These are phyloP conservation scores for Naegleria gruberi DNA, from an alignment of 208 protist genomes.

Conservation along the genomic window DNA sequence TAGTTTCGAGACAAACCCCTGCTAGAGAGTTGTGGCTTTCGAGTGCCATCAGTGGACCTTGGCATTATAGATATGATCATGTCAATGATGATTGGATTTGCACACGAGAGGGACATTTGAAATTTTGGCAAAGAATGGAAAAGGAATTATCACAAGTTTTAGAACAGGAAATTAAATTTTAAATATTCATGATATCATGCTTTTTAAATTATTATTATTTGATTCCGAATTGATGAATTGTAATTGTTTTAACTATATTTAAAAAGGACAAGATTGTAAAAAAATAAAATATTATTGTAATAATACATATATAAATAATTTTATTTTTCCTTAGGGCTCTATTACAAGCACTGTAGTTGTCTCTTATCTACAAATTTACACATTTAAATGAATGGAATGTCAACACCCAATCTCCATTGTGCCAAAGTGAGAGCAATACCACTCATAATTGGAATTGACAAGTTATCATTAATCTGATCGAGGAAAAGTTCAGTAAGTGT, in stretches of 20 bases:
- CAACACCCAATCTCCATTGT: neutral
- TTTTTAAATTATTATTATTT: too few species aligned
- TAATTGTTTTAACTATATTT: too few species aligned
- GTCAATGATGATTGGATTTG: neutral
- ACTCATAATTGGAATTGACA: neutral
- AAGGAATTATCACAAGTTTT: neutral
- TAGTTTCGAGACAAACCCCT: conserved; percentile 3
- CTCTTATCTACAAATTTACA: too few species aligned
- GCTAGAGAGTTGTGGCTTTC: neutral
- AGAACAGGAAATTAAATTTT: neutral
- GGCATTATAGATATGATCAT: conserved; percentile 6
- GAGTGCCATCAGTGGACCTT: neutral
- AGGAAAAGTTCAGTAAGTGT: conserved; percentile 15
- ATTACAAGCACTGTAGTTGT: too few species aligned
- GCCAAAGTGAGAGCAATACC: neutral
- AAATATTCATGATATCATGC: too few species aligned
- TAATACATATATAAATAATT: too few species aligned
- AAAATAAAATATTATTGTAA: too few species aligned
- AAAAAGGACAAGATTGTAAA: too few species aligned
- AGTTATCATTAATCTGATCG: conserved; percentile 1
- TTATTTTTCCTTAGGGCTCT: too few species aligned
- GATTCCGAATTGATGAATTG: too few species aligned
- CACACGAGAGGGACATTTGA: neutral
- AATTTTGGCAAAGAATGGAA: neutral
- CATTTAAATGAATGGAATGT: neutral